Evolutionary conservation across 2,329 filamentous ascomycete species (phyloP).

Genomic region (Ophiognomonia clavigignenti-juglandacearum): DNA sequence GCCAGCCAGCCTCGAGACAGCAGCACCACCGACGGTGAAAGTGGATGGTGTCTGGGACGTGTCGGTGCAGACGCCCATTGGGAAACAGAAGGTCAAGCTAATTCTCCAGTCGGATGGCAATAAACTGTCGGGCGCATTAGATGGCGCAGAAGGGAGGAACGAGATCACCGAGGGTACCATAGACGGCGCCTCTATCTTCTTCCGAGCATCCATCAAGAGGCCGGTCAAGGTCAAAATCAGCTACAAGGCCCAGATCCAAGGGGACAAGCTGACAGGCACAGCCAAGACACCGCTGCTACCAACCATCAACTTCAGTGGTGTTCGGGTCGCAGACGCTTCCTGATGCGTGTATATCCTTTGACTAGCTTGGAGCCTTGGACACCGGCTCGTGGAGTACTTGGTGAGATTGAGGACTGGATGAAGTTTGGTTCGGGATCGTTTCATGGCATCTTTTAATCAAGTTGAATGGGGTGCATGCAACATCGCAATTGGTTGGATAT

Average conservation of each 20-base stretch:
- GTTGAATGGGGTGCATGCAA: too few relatives aligned
- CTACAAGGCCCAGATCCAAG: slow-evolving; percentile 11
- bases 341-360: too few relatives aligned
- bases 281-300: slow-evolving; percentile 9
- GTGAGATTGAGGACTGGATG: too few relatives aligned
- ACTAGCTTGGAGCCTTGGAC: too few relatives aligned
- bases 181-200: slow-evolving; percentile 8
- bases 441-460: too few relatives aligned
- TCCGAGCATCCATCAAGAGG: slow-evolving; percentile 4
- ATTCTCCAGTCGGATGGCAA: slow-evolving; percentile 6
- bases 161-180: slow-evolving; percentile 7
- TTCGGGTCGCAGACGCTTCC: neutral
- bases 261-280: slow-evolving; percentile 2
- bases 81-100: slow-evolving; percentile 4
- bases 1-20: neutral
- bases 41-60: slow-evolving; percentile 5
- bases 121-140: slow-evolving; percentile 4
- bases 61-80: slow-evolving; percentile 3
- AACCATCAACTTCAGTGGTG: slow-evolving; percentile 4
- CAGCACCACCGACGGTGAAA: slow-evolving; percentile 1
- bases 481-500: too few relatives aligned
- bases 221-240: slow-evolving; percentile 11
- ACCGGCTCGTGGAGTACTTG: too few relatives aligned
- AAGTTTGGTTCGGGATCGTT: too few relatives aligned
- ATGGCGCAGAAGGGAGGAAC: slow-evolving; percentile 8